Evolutionary conservation across 768 basidiomycete genomes (phyloP).

Genomic region (Cystofilobasidium capitatum): DNA sequence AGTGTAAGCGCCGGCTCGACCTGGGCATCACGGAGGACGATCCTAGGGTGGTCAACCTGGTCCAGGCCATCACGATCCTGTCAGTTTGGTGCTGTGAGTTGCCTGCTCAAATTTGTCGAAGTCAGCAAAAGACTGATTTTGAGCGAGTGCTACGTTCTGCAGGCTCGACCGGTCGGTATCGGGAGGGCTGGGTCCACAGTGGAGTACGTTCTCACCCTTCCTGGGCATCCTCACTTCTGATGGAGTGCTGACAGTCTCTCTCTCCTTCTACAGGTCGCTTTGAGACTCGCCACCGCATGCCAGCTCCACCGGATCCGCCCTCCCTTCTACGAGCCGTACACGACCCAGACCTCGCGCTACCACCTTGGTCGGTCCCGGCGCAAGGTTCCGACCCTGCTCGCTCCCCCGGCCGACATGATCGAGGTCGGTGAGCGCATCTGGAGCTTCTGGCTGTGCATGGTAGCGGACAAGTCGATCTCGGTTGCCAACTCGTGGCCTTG

Average conservation of each 20-base stretch:
- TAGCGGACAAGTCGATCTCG: neutral
- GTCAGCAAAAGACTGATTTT: too few species aligned
- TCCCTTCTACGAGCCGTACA: neutral
- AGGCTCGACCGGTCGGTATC: neutral
- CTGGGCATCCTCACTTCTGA: neutral
- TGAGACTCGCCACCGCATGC: neutral
- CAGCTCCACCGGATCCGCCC: constrained; percentile 6
- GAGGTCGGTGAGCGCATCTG: constrained; percentile 6
- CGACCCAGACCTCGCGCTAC: neutral
- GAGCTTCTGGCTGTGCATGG: neutral
- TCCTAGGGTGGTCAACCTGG: neutral
- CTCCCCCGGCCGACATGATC: neutral
- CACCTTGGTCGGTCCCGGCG: neutral
- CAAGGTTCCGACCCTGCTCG: neutral
- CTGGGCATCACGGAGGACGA: neutral
- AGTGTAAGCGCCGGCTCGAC: neutral
- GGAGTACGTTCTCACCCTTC: neutral
- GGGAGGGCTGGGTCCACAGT: neutral
- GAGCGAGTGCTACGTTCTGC: too few species aligned
- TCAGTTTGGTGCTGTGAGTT: too few species aligned
- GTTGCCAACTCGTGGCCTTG: neutral
- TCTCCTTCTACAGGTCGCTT: neutral
- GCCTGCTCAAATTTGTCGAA: too few species aligned
- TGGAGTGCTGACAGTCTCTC: neutral
- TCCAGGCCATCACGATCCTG: neutral